Evolutionary conservation across 2,329 filamentous ascomycete species (phyloP).

Genomic region (Capronia coronata): DNA sequence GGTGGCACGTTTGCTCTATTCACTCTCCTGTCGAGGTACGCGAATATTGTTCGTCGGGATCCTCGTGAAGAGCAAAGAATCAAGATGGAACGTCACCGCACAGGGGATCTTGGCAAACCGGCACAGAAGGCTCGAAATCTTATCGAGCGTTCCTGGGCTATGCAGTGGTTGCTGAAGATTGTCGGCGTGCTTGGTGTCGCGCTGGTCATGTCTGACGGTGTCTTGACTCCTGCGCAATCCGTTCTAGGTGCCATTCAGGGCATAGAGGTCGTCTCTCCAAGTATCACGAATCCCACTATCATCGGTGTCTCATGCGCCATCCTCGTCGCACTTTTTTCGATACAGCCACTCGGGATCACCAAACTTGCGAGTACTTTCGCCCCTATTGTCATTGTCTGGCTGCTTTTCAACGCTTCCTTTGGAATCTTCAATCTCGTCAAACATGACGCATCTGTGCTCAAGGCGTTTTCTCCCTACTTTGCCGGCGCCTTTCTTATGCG

Average conservation of each 20-base stretch:
- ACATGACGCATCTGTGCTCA: conserved; percentile 46
- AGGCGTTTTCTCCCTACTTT: conserved; percentile 47
- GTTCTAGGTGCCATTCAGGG: conserved; percentile 53
- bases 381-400: conserved; percentile 52
- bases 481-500: conserved; percentile 47
- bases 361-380: conserved; percentile 47
- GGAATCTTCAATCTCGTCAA: conserved; percentile 48
- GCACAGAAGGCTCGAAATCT: conserved; percentile 41
- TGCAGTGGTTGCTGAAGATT: conserved; percentile 45
- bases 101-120: conserved; percentile 40
- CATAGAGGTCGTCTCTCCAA: conserved; percentile 44
- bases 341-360: conserved; percentile 51
- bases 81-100: conserved; percentile 43
- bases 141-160: conserved; percentile 43
- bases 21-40: conserved; percentile 48
- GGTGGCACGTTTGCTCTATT: conserved; percentile 53
- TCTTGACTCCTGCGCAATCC: conserved; percentile 53
- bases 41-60: conserved; percentile 48
- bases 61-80: conserved; percentile 44
- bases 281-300: conserved; percentile 43
- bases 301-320: conserved; percentile 49
- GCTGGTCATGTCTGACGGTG: conserved; percentile 51
- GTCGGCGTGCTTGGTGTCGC: conserved; percentile 50
- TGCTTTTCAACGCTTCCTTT: conserved; percentile 47
- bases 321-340: conserved; percentile 47